Base-by-base conservation (phyloP, 1,284 basidiomycete genomes). In the Veloboletus limbatus region DNA sequence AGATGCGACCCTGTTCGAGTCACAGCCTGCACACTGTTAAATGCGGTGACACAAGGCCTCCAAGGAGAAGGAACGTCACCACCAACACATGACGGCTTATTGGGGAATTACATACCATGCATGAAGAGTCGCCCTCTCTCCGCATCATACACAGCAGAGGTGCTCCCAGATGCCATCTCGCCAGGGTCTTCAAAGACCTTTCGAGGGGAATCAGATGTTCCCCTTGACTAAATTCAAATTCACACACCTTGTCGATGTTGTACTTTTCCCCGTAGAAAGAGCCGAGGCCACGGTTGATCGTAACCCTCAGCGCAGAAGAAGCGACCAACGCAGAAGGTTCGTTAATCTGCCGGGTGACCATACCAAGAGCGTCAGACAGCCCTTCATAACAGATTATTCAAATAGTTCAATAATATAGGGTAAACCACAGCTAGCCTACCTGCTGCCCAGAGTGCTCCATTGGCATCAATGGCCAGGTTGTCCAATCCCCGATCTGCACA, bases 131-230 rank as follows among this genome's bases (percentile, higher is more conserved):
- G 68, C 14, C 68, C 65, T 40, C 77, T 67, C 43, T 71, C 53
- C 2, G 72, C 59, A 56, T 83, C 81, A 53, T 81, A 72, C 9
- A 68, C 77, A 9, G 65, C 79, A 2, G 74, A 68, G 2, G 83
- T 86, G 28, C 70, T 63, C 11, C 74, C 78, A n/a, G 74, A 73
- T 8, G 73, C 75, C 18, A 82, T 44, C 10, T 56, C 63, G 7
- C 84, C 84, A 53, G 79, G 70, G 58, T 86, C 81, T 62, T 85
- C 81, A 47, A 85, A 81, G n/a, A 75, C 65, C 81, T 82, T 49
- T 34, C 11, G 21, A 25, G 36, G 36, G 25, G 35, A 43, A 46
- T 53, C 36, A 59, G 46, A 13, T 9, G 11, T 30, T 37, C 21
- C 13, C 13, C 31, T 35, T 26, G n/a, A 32, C 24, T 11, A 30